A percentile compares a stretch with the other conserved stretches of the same genome.
Evolutionary conservation across 192 early-diverging fungal species (phyloP).

Genomic region (Backusella sp.): DNA sequence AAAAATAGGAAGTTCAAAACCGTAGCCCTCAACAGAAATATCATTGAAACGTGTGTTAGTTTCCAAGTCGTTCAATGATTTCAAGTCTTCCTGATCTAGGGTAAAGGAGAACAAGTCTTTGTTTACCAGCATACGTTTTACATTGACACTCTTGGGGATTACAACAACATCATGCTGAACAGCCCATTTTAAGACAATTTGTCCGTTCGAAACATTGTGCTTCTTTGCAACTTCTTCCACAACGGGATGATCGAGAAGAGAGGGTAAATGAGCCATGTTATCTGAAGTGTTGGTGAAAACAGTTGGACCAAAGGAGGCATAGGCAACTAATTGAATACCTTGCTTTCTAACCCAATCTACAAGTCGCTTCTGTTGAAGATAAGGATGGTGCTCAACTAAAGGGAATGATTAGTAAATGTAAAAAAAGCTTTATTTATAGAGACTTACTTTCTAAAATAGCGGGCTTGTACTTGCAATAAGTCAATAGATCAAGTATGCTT

Average conservation of each 20-base stretch:
- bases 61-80: slow-evolving; percentile 44
- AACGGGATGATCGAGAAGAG: slow-evolving; percentile 44
- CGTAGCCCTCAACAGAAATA: slow-evolving; percentile 32
- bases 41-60: slow-evolving; percentile 45
- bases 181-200: slow-evolving; percentile 61
- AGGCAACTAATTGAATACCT: slow-evolving; percentile 64
- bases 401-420: neutral
- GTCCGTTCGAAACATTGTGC: slow-evolving; percentile 53
- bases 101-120: slow-evolving; percentile 45
- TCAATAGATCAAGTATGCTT: slow-evolving; percentile 49
- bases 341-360: slow-evolving; percentile 56
- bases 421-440: neutral
- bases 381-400: slow-evolving; percentile 67
- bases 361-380: slow-evolving; percentile 62
- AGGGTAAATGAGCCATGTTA: slow-evolving; percentile 31
- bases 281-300: slow-evolving; percentile 20
- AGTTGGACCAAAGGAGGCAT: slow-evolving; percentile 64
- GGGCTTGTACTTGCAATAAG: slow-evolving; percentile 59
- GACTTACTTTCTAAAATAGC: slow-evolving; percentile 55
- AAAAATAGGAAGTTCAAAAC: slow-evolving; percentile 42
- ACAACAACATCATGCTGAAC: slow-evolving; percentile 60
- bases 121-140: slow-evolving; percentile 54
- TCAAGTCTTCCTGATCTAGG: slow-evolving; percentile 45
- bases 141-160: slow-evolving; percentile 64
- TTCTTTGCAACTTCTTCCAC: slow-evolving; percentile 52